phyloP scores from a whole-genome alignment of 2,329 filamentous ascomycete genomes.

The Rugonectria rugulosa region DNA sequence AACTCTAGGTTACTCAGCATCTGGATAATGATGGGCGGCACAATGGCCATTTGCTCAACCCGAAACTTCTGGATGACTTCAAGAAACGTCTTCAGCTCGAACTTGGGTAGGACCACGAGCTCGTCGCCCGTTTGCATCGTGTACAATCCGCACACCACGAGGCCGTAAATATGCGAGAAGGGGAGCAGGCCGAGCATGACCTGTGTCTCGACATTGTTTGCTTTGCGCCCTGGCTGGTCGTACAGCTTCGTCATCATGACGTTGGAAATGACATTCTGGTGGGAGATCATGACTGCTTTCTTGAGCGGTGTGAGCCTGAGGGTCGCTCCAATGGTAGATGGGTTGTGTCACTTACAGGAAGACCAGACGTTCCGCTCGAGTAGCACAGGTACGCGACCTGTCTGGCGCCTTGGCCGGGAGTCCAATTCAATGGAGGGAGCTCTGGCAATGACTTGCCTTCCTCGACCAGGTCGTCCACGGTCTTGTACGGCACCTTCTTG shows the following conservation, averaged over 20 bases:
- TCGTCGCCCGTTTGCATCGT: slow-evolving; percentile 76
- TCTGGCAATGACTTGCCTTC: slow-evolving; percentile 63
- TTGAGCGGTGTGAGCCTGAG: slow-evolving; percentile 41
- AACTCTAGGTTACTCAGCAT: slow-evolving; percentile 69
- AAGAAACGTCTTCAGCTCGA: slow-evolving; percentile 73
- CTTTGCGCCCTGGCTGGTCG: slow-evolving; percentile 48
- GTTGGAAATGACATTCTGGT: slow-evolving; percentile 81
- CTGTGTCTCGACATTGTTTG: slow-evolving; percentile 49
- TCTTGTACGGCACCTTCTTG: slow-evolving; percentile 63
- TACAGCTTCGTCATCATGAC: slow-evolving; percentile 66
- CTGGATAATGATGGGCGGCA: slow-evolving; percentile 80
- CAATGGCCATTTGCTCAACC: slow-evolving; percentile 72
- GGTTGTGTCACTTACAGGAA: slow-evolving; percentile 63
- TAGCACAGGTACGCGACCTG: slow-evolving; percentile 81
- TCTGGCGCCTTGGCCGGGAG: slow-evolving; percentile 69
- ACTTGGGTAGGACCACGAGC: slow-evolving; percentile 76
- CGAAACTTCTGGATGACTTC: slow-evolving; percentile 71
- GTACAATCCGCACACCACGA: slow-evolving; percentile 62
- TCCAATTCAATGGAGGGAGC: slow-evolving; percentile 66
- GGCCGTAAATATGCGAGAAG: slow-evolving; percentile 82
- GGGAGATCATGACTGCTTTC: slow-evolving; percentile 87
- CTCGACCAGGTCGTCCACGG: slow-evolving; percentile 70
- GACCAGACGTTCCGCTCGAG: slow-evolving; percentile 79
- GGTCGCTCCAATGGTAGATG: not conserved
- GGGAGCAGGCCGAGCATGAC: slow-evolving; percentile 74